These are phyloP conservation scores for Tetrapisispora fleetii DNA, from an alignment of 805 yeast genomes.

Conservation along the genomic window DNA sequence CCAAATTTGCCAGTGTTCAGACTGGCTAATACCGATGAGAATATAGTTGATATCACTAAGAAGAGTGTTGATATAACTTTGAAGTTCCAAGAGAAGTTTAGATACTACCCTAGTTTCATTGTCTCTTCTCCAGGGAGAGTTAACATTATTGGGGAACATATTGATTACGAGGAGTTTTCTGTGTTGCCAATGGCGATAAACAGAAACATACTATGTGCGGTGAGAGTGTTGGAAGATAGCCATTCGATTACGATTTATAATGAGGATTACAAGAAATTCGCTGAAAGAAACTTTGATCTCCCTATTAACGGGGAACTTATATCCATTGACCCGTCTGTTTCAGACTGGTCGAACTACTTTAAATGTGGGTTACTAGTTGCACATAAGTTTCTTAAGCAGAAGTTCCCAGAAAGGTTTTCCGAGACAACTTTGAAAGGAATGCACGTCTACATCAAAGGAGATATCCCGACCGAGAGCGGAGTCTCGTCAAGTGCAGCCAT, in stretches of 20 bases:
- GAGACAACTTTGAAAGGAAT: slow-evolving; percentile 35
- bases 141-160: slow-evolving; percentile 65
- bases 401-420: slow-evolving; percentile 22
- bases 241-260: slow-evolving; percentile 5
- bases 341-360: slow-evolving; percentile 62
- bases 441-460: slow-evolving; percentile 47
- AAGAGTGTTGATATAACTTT: slow-evolving; percentile 9
- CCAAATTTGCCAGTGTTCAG: background rate
- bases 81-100: slow-evolving; percentile 23
- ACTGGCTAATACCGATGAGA: background rate
- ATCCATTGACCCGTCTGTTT: slow-evolving; percentile 39
- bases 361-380: slow-evolving; percentile 58
- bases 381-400: slow-evolving; percentile 35
- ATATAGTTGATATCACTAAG: background rate
- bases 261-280: slow-evolving; percentile 31
- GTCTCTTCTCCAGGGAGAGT: slow-evolving; percentile 70
- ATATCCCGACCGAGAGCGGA: slow-evolving; percentile 66
- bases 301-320: slow-evolving; percentile 34
- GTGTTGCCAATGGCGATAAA: slow-evolving; percentile 69
- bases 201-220: slow-evolving; percentile 50
- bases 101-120: slow-evolving; percentile 33
- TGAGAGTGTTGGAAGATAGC: slow-evolving; percentile 20
- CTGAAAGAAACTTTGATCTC: slow-evolving; percentile 29
- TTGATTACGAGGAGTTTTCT: slow-evolving; percentile 57
- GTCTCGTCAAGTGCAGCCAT: slow-evolving; percentile 65